Evolutionary conservation across 305 asterid genomes (phyloP).

Genomic region (Solanum aculeatissimum): DNA sequence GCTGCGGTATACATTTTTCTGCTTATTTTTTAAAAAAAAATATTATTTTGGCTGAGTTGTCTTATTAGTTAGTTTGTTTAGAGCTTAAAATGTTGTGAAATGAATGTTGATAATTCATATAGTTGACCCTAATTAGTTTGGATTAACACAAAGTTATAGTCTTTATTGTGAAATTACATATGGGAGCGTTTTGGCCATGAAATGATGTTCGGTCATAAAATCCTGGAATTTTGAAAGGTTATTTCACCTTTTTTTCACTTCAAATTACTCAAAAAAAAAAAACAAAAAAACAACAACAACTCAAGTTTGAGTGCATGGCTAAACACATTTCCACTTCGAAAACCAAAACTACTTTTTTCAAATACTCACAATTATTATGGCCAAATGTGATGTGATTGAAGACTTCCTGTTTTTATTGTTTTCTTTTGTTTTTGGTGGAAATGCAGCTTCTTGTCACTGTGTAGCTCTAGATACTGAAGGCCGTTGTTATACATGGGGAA

Average conservation of each 20-base stretch:
- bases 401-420: neutral
- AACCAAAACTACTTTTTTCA: neutral
- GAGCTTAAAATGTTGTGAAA: neutral
- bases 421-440: neutral
- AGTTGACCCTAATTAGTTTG: neutral
- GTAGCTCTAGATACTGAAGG: conserved; percentile 92
- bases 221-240: neutral
- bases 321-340: neutral
- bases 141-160: neutral
- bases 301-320: neutral
- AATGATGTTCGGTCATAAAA: neutral
- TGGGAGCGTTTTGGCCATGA: neutral
- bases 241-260: neutral
- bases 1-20: too few species aligned
- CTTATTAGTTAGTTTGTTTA: neutral
- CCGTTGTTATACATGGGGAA: conserved; percentile 96
- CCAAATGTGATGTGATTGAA: neutral
- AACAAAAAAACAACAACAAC: too few species aligned
- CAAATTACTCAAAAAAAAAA: neutral
- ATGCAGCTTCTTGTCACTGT: conserved; percentile 85
- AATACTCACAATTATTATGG: neutral
- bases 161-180: neutral
- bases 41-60: neutral
- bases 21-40: too few species aligned
- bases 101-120: neutral